A percentile compares a stretch with the other conserved stretches of the same genome.
phyloP scores from a whole-genome alignment of 2,329 filamentous ascomycete genomes.

The Claviceps paspali region DNA sequence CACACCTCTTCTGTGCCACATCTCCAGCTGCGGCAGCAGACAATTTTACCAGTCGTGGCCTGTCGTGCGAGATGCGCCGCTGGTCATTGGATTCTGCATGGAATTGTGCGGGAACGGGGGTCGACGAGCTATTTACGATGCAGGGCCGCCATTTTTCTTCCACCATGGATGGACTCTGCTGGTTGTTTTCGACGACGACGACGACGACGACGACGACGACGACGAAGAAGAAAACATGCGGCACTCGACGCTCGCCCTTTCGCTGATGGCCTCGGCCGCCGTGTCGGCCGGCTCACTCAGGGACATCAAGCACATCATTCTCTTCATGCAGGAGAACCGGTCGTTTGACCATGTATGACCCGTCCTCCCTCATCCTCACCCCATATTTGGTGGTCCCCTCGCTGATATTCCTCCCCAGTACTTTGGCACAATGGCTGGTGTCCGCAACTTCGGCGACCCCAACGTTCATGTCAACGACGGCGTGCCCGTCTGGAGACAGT shows the following conservation, averaged over 20 bases:
- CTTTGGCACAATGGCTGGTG: slow-evolving; percentile 39
- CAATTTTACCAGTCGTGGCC: not conserved
- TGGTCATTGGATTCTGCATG: not conserved
- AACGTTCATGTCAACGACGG: slow-evolving; percentile 18
- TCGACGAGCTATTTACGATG: not conserved
- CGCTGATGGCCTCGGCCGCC: slow-evolving; percentile 9
- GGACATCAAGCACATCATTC: slow-evolving; percentile 40
- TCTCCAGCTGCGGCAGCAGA: too few species aligned
- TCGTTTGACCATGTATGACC: slow-evolving; percentile 19
- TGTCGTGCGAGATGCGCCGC: not conserved
- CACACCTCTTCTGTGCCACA: not conserved
- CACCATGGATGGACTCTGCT: not conserved
- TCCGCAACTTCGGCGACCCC: slow-evolving; percentile 37
- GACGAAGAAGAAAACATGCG: too few species aligned
- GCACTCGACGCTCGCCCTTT: not conserved
- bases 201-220: too few species aligned
- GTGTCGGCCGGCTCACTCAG: slow-evolving; percentile 23
- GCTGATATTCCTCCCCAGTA: slow-evolving; percentile 21
- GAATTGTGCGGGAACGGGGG: not conserved
- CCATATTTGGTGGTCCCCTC: too few species aligned
- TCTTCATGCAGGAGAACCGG: slow-evolving; percentile 36
- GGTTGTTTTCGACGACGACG: too few species aligned
- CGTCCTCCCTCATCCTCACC: too few species aligned
- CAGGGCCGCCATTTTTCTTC: not conserved
- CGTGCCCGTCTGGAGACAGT: slow-evolving; percentile 33